Evolutionary conservation across 768 basidiomycete species (phyloP).

Genomic region (Boletus pseudopeckii): DNA sequence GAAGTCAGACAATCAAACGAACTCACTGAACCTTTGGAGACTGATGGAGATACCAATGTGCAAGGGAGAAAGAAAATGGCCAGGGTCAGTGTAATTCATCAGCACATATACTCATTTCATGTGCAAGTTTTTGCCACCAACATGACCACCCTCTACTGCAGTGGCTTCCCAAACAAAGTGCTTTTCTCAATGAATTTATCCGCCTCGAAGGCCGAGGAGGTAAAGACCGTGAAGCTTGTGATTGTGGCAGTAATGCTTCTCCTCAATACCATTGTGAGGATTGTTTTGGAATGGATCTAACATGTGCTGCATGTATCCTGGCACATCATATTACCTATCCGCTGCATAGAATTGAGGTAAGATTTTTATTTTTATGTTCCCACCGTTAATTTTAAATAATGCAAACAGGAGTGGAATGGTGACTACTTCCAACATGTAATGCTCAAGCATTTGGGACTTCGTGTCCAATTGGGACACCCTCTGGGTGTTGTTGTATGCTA

Average conservation of each 20-base stretch:
- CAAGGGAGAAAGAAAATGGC: neutral
- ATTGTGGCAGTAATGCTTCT: neutral
- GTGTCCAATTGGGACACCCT: neutral
- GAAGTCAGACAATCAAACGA: too few relatives aligned
- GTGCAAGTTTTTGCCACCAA: neutral
- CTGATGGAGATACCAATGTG: too few relatives aligned
- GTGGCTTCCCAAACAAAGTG: neutral
- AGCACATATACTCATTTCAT: neutral
- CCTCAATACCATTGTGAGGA: neutral
- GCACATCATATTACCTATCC: neutral
- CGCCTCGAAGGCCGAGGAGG: neutral
- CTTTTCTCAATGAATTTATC: slow-evolving; percentile 1
- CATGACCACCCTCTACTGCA: neutral
- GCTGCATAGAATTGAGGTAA: neutral
- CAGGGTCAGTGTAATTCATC: neutral
- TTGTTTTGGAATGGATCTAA: neutral
- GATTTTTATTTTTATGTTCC: neutral
- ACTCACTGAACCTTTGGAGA: too few relatives aligned
- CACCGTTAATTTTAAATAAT: neutral
- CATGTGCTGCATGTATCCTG: neutral
- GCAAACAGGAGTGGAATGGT: neutral
- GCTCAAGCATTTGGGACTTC: neutral
- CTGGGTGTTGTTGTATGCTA: neutral
- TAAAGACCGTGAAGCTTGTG: neutral
- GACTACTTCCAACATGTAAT: neutral